Base-by-base conservation (phyloP, 345 rosid genomes). In the Odontarrhena argentea region DNA sequence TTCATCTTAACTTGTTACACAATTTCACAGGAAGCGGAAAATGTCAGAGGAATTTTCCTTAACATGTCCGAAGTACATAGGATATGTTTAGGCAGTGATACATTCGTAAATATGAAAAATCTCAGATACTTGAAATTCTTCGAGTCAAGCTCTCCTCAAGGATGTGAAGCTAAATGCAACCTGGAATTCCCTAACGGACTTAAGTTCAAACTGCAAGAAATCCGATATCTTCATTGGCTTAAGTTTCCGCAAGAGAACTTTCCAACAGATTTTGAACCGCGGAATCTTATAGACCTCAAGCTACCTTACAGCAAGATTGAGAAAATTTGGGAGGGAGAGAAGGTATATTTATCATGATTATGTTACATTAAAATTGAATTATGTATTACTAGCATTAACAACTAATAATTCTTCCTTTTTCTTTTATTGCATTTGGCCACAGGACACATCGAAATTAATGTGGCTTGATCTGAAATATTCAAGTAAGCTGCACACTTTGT, bases 241-340 rank as follows among this genome's bases (percentile, higher is more conserved):
- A 34, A 51, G 9, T 79, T 13, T 49, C 70, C 82, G 3, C 6
- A 11, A 2, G 53, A 60, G 9, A 58, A 53, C 6, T 15, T 76
- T 30, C 76, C 83, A 3, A 6, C 8, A 38, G 51, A 25, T 3
- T 73, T 70, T 36, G 5, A 45, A 6, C 68, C 69, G 0, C 32
- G 66, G 9, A 70, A 76, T 8, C 70, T 68, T 36, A 51, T 76
- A 7, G 70, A 65, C 25, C 72, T 76, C 41, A 50, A 47, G n/a
- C 37, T 79, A 15, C 52, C 40, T 6, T 4, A 41, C 8, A 61
- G 80, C 50, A 7, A 12, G 0, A 36, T 79, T 6, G 37, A 76
- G 62, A 47, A 73, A 50, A 10, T 79, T 2, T 79, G 80, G 80
- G 41, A 55, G 3, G 64, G 57, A 47, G 57, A n/a, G 9, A 67